Percentiles rank a stretch among this genome's conserved stretches.
Evolutionary conservation across 2,329 filamentous ascomycete species (phyloP).

Genomic region (Cordyceps cicadae): DNA sequence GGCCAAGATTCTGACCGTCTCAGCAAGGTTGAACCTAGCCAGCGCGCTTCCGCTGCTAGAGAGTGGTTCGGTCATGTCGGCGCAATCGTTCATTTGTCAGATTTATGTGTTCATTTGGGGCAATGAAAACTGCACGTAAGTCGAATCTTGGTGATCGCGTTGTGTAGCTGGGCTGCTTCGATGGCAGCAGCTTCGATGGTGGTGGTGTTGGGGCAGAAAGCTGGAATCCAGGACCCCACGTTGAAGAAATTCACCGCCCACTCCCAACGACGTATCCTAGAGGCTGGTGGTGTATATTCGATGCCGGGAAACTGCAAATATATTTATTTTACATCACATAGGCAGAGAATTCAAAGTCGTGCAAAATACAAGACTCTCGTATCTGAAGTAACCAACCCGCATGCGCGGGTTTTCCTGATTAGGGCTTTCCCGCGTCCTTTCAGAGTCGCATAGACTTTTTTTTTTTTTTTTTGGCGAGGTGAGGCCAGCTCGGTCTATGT

Average conservation of each 20-base stretch:
- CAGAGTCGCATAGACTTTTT: neutral
- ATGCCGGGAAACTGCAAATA: neutral
- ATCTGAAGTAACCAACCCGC: neutral
- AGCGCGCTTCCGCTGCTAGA: slow-evolving; percentile 35
- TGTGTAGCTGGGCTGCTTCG: neutral
- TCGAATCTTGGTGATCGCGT: neutral
- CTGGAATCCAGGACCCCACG: slow-evolving; percentile 9
- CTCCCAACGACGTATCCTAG: neutral
- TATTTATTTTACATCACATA: too few species aligned
- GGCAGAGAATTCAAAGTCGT: neutral
- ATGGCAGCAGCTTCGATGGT: neutral
- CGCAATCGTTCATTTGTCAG: neutral
- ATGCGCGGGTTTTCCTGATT: slow-evolving; percentile 5
- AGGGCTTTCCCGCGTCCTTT: neutral
- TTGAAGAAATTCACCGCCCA: slow-evolving; percentile 12
- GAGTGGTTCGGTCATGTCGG: slow-evolving; percentile 29
- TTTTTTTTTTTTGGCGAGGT: neutral
- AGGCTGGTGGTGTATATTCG: neutral
- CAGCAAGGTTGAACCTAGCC: slow-evolving; percentile 40
- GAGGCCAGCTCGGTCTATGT: neutral
- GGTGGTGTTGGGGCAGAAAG: slow-evolving; percentile 12
- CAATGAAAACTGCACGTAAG: neutral
- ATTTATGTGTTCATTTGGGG: slow-evolving; percentile 10
- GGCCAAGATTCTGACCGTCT: slow-evolving; percentile 42
- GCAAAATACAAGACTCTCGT: neutral